Percentiles rank a stretch among this genome's conserved stretches.
Conservation (phyloP, 306 rosid species). For the Vigna trinervia region DNA sequence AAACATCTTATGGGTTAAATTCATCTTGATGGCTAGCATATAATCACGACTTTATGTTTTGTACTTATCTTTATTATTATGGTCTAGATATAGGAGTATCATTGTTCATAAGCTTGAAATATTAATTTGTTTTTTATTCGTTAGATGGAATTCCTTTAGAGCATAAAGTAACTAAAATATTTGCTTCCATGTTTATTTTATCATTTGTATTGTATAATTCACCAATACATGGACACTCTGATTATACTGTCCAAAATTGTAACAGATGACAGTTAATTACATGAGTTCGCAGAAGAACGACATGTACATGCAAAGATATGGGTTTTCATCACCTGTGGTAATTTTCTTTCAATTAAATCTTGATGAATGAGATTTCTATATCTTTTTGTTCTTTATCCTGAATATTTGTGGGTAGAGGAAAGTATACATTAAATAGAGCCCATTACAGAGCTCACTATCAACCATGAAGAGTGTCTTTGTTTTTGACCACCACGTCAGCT, state of each 20-base stretch:
- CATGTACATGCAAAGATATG: constrained; percentile 82
- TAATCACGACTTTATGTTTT: not conserved
- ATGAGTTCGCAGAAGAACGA: constrained; percentile 70
- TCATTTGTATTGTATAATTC: constrained; percentile 30
- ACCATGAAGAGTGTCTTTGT: not conserved
- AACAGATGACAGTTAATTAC: constrained; percentile 89
- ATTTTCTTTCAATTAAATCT: constrained; percentile 37
- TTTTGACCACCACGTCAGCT: not conserved
- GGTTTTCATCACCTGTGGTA: constrained; percentile 94
- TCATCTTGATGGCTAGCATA: constrained; percentile 6
- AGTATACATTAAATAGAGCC: not conserved
- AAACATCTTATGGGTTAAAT: not conserved
- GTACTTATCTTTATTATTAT: constrained; percentile 19
- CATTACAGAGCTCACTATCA: constrained; percentile 5
- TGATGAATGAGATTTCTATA: constrained; percentile 16
- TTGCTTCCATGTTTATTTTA: constrained; percentile 15
- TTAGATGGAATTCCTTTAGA: constrained; percentile 28
- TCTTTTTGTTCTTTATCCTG: constrained; percentile 31
- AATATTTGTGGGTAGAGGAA: constrained; percentile 7
- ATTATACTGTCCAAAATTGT: constrained; percentile 48
- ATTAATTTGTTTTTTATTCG: not conserved
- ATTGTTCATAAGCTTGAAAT: constrained; percentile 25
- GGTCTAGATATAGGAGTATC: not conserved
- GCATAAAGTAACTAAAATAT: constrained; percentile 3
- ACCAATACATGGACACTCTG: constrained; percentile 38